Evolutionary conservation across 2,329 filamentous ascomycete genomes (phyloP).

Genomic region (Aspergillus amoenus): DNA sequence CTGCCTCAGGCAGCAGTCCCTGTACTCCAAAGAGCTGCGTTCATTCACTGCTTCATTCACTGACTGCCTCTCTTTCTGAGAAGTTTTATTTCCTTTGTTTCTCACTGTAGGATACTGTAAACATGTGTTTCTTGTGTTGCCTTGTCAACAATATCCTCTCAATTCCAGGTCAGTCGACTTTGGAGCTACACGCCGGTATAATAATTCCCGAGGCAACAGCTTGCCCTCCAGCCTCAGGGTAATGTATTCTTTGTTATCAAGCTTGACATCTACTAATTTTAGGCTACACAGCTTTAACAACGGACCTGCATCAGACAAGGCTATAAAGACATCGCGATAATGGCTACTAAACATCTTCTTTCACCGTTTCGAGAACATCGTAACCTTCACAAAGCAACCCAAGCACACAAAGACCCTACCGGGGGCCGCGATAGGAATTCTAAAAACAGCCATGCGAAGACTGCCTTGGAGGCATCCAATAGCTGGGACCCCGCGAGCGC

Average conservation of each 20-base stretch:
- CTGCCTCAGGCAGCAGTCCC: conserved; percentile 5
- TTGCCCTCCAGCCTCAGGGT: not conserved
- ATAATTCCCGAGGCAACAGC: not conserved
- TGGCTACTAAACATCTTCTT: not conserved
- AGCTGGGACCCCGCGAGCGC: not conserved
- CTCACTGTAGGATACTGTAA: not conserved
- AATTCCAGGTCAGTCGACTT: not conserved
- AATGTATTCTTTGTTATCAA: not conserved
- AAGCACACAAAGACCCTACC: no score
- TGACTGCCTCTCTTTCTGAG: not conserved
- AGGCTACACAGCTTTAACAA: not conserved
- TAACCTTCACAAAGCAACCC: not conserved
- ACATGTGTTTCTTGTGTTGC: not conserved
- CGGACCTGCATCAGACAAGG: not conserved
- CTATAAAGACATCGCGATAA: not conserved
- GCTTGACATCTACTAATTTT: not conserved
- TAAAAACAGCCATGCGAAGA: not conserved
- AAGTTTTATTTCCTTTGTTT: not conserved
- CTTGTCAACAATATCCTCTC: not conserved
- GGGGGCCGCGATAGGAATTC: not conserved
- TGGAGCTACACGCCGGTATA: no score
- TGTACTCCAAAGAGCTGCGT: not conserved
- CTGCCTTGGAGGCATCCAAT: not conserved
- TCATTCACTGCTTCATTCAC: not conserved
- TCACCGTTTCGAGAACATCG: not conserved